These are phyloP conservation scores for Sarocladiaceae sp. DNA, from an alignment of 2,329 filamentous ascomycete species.

Conservation along the genomic window DNA sequence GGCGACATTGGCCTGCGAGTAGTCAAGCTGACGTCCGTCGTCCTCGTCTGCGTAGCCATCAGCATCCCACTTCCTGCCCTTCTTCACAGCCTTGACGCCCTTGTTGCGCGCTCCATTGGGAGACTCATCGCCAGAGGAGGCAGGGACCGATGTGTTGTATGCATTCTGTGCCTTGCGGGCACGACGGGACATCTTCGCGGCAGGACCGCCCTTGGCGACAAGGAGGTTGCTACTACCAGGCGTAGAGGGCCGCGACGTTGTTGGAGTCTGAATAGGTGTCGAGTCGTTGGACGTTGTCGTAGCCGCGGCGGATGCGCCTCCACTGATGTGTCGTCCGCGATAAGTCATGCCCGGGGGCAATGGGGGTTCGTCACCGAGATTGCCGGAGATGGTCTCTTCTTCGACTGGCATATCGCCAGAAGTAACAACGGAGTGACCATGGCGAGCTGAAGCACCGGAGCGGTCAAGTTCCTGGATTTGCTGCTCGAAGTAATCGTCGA, in stretches of 20 bases:
- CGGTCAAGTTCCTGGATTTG: constrained; percentile 77
- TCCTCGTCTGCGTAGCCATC: constrained; percentile 84
- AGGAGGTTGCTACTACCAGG: constrained; percentile 59
- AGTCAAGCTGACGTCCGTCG: constrained; percentile 75
- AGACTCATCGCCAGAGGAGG: constrained; percentile 80
- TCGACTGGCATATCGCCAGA: constrained; percentile 24
- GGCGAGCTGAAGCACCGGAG: constrained; percentile 31
- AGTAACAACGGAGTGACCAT: constrained; percentile 16
- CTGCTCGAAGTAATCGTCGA: constrained; percentile 91
- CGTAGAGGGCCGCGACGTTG: constrained; percentile 72
- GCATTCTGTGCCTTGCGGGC: constrained; percentile 63
- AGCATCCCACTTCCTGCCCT: constrained; percentile 85
- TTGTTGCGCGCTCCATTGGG: constrained; percentile 46
- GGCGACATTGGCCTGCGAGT: constrained; percentile 59
- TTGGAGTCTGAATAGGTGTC: constrained; percentile 64
- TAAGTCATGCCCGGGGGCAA: constrained; percentile 33
- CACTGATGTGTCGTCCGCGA: constrained; percentile 29
- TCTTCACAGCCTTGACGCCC: constrained; percentile 64
- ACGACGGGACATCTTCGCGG: constrained; percentile 71
- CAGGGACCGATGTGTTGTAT: constrained; percentile 51
- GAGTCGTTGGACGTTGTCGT: constrained; percentile 55
- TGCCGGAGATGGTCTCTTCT: constrained; percentile 27
- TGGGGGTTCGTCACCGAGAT: constrained; percentile 17
- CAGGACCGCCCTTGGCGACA: constrained; percentile 67
- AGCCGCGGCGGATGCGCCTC: constrained; percentile 18